Evolutionary conservation across 2,329 filamentous ascomycete species (phyloP).

Genomic region (Leptographium radiaticola): DNA sequence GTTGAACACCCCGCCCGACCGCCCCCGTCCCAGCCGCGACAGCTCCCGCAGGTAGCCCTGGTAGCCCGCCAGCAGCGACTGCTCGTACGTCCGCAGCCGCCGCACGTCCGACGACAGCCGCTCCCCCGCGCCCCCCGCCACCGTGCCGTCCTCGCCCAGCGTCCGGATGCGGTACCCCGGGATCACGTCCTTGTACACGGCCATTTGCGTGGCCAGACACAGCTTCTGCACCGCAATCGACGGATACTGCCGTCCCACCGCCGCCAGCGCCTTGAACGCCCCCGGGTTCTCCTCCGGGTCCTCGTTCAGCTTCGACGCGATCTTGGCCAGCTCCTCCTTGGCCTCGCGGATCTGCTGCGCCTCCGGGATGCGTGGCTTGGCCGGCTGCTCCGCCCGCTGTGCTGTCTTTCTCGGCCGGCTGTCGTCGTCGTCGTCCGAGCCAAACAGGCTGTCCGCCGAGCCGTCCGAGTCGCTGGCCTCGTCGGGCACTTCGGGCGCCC

Average conservation of each 20-base stretch:
- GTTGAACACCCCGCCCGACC: slow-evolving; percentile 19
- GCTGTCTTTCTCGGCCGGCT: slow-evolving; percentile 23
- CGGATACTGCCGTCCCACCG: slow-evolving; percentile 52
- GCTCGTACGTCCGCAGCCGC: slow-evolving; percentile 71
- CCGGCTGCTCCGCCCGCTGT: slow-evolving; percentile 29
- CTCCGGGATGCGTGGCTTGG: slow-evolving; percentile 8
- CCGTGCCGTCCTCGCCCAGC: slow-evolving; percentile 48
- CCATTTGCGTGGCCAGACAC: slow-evolving; percentile 71
- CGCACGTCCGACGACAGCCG: slow-evolving; percentile 90
- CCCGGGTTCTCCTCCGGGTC: slow-evolving; percentile 82
- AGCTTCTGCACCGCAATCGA: slow-evolving; percentile 72
- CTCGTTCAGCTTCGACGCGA: slow-evolving; percentile 73
- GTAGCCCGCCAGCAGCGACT: slow-evolving; percentile 74
- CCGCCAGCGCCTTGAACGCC: slow-evolving; percentile 63
- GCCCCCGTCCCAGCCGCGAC: slow-evolving; percentile 38
- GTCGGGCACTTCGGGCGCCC: not conserved
- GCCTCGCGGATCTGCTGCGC: slow-evolving; percentile 66
- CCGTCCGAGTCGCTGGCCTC: slow-evolving; percentile 33
- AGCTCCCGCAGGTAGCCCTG: slow-evolving; percentile 72
- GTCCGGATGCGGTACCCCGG: slow-evolving; percentile 91
- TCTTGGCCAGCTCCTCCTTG: slow-evolving; percentile 82
- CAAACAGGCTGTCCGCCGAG: slow-evolving; percentile 44
- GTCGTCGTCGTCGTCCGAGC: slow-evolving; percentile 44
- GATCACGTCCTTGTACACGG: slow-evolving; percentile 91
- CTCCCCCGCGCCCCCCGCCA: slow-evolving; percentile 34